Base-by-base conservation (phyloP, 1,139 yeast species). In the Diutina catenulata region DNA sequence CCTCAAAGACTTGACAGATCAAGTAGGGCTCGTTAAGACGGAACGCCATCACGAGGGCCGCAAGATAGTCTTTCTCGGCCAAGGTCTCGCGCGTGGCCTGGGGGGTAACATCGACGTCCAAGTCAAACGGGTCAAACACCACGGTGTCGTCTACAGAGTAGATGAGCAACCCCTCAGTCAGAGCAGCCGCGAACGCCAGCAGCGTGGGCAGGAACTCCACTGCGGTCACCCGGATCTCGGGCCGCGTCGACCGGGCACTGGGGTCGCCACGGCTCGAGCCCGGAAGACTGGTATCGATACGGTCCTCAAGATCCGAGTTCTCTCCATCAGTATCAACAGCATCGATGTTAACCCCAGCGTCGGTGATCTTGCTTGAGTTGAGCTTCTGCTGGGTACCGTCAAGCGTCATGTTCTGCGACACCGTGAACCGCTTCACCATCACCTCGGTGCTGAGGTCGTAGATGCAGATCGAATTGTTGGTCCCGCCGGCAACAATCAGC, bases 21-120 rank as follows among this genome's bases (percentile, higher is more conserved):
- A 91, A 62, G 50, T 79, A 74, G 14, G 61, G 62, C 53, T 93
- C 98, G 52, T 91, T 91, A 43, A 93, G 68, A 56, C 99, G 70
- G 69, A 91, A 88, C 1, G 97, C 76, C 96, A 93, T 88, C 20
- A 88, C 83, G 42, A 91, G 59, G 0, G 97, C 94, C 35, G 76
- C 74, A 46, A 88, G 62, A 52, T 76, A 87, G 42, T 87, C 88
- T 44, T 75, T 76, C 39, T 80, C 83, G 5, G 40, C 39, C 39
- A 88, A 61, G 10, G 76, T 70, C 41, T 76, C 80, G 22, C 75
- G 42, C 0, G 88, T 80, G 5, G 82, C 65, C 37, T 75, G 80
- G 0, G 95, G 94, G 0, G 98, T 91, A 29, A 91, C 76, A 50
- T 93, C 98, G 37, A 88, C 68, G 53, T 91, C 98, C 52, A 91